Percentiles rank a stretch among this genome's conserved stretches.
These are phyloP conservation scores for Epichloe typhina DNA, from an alignment of 2,329 filamentous ascomycete species.

Conservation along the genomic window DNA sequence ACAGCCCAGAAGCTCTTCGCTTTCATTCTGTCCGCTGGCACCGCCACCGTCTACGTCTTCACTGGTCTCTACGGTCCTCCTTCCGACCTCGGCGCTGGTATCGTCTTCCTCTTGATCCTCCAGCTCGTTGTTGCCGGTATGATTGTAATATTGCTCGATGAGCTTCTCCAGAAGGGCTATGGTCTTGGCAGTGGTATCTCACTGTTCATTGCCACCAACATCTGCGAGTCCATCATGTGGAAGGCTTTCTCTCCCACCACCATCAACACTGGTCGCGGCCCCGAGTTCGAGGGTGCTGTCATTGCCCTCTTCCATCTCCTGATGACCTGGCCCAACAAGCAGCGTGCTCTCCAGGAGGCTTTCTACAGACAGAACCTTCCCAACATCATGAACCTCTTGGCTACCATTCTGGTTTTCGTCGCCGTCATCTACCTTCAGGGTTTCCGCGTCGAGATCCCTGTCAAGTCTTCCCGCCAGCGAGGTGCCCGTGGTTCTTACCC, in stretches of 20 bases:
- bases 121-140: conserved; percentile 95
- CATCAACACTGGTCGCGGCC: conserved; percentile 97
- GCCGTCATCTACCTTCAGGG: conserved; percentile 98
- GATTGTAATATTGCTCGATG: conserved; percentile 97
- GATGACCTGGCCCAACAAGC: conserved; percentile 99
- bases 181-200: conserved; percentile 97
- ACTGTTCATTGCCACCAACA: conserved; percentile 99
- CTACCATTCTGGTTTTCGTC: conserved; percentile 85
- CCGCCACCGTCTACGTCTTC: conserved; percentile 96
- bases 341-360: conserved; percentile 91
- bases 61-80: conserved; percentile 96
- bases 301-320: conserved; percentile 96
- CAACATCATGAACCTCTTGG: conserved; percentile 97
- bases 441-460: conserved; percentile 98
- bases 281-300: conserved; percentile 97
- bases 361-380: conserved; percentile 99
- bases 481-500: conserved; percentile 97
- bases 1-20: conserved; percentile 98
- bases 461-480: conserved; percentile 98
- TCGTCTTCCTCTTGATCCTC: conserved; percentile 95
- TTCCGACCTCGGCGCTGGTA: conserved; percentile 90
- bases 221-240: conserved; percentile 99
- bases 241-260: conserved; percentile 99
- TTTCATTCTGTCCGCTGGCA: conserved; percentile 93
- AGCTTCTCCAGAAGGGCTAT: conserved; percentile 98